Evolutionary conservation across 129 eudicot species (phyloP).

Genomic region (Pseudognaphalium luteoalbum): DNA sequence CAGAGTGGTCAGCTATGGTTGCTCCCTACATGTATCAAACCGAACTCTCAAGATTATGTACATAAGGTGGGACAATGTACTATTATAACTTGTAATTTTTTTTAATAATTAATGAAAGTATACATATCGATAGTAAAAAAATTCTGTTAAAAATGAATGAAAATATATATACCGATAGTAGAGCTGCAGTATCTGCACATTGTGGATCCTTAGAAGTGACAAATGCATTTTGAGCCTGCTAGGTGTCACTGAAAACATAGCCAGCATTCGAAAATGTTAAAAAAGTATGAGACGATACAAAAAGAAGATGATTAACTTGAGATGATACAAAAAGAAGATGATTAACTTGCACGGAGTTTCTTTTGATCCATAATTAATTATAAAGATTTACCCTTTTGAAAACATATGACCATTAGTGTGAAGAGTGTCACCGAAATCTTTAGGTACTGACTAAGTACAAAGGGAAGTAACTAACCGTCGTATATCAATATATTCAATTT

Average conservation of each 20-base stretch:
- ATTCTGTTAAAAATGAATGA: neutral
- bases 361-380: neutral
- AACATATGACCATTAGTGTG: no score
- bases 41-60: slow-evolving; percentile 6
- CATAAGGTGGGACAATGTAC: neutral
- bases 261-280: neutral
- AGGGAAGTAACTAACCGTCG: no score
- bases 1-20: slow-evolving; percentile 87
- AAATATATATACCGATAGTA: slow-evolving; percentile 62
- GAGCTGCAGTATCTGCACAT: slow-evolving; percentile 83
- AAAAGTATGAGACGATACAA: neutral
- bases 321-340: no score
- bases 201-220: slow-evolving; percentile 73
- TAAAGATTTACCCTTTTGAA: no score
- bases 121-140: no score
- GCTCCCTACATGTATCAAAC: slow-evolving; percentile 70
- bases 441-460: no score
- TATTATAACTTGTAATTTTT: slow-evolving; percentile 3
- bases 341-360: slow-evolving; percentile 2
- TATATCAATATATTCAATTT: no score
- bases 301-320: neutral
- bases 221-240: slow-evolving; percentile 65
- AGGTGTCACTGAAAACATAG: slow-evolving; percentile 51
- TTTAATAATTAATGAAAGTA: no score
- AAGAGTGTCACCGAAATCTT: no score